Evolutionary conservation across 2,329 filamentous ascomycete genomes (phyloP), one percentile per base, ranked within the genome.

Genomic region (Bipolaris sorokiniana): DNA sequence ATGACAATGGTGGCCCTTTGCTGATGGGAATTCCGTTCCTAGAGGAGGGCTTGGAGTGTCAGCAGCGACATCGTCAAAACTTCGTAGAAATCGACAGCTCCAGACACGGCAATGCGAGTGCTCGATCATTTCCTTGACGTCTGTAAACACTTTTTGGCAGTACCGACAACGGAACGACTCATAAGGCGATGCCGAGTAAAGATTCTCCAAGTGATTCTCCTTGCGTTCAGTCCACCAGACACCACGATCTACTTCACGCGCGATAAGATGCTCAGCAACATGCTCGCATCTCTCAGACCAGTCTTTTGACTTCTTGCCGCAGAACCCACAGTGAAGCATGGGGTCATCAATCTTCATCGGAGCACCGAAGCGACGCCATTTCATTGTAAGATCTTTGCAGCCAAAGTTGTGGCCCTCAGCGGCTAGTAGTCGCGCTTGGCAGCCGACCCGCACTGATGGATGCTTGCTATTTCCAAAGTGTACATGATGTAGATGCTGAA

Each of bases 241-340:
- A 5, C 68, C 66, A 42, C 72, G 63, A 49, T 70, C 64, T 22
- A 67, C 59, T 31, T 70, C 69, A 26, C 67, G 69, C 31, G 67
- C 66, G 47, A 66, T 61, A 37, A 75, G 62, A 52, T 75, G 73
- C 50, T 73, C 68, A 13, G 69, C 69, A 40, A 75, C 65, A 53
- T 75, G 73, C 36, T 71, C 65, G 47, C 70, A 74, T 26, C 73
- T 63, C 31, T 71, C 69, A 20, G 64, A 63, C 72, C 71, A 74
- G 36, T 71, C 65, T 51, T 64, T 70, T n/a, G 63, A 69, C 31
- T 50, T 67, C 41, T 71, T 72, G 1, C 71, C 71, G 51, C 73
- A 75, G 45, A 75, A 74, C 3, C 73, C 73, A 49, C 73, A 74
- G 38, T 72, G 69, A 9, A 75, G 62, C 72, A 75, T 74, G 11